phyloP scores from a whole-genome alignment of 2,329 filamentous ascomycete species.

The Scedosporium minutisporum region DNA sequence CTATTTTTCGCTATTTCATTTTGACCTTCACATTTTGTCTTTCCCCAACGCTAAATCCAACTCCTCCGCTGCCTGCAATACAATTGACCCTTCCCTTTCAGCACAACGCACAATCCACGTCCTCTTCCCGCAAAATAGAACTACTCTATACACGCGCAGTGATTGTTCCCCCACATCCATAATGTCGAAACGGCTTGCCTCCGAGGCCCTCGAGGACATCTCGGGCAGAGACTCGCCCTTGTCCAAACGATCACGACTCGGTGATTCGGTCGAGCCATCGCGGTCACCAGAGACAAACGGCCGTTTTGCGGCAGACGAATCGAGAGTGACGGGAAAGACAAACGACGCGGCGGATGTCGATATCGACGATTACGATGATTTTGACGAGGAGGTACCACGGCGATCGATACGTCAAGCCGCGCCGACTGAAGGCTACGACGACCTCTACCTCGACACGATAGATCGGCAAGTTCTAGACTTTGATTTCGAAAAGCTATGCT shows the following conservation, averaged over 20 bases:
- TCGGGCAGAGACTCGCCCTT: constrained; percentile 45
- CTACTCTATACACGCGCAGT: not conserved
- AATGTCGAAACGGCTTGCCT: constrained; percentile 44
- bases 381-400: constrained; percentile 24
- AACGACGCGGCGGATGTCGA: constrained; percentile 18
- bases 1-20: not conserved
- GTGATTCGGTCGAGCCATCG: constrained; percentile 19
- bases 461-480: constrained; percentile 89
- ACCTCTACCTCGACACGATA: constrained; percentile 96
- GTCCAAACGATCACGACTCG: constrained; percentile 45
- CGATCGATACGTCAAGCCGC: constrained; percentile 58
- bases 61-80: not conserved
- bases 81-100: not conserved
- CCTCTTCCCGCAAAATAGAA: not conserved
- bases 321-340: constrained; percentile 8
- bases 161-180: not conserved
- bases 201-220: constrained; percentile 50
- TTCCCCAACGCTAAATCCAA: not conserved
- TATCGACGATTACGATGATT: constrained; percentile 28
- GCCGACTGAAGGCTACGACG: constrained; percentile 80
- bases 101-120: not conserved
- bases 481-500: constrained; percentile 98
- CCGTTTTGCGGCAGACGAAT: constrained; percentile 13
- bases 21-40: not conserved
- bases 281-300: constrained; percentile 20